Evolutionary conservation across 2,329 filamentous ascomycete genomes (phyloP), one percentile per base, ranked within the genome.

Genomic region (Coniella lustricola): DNA sequence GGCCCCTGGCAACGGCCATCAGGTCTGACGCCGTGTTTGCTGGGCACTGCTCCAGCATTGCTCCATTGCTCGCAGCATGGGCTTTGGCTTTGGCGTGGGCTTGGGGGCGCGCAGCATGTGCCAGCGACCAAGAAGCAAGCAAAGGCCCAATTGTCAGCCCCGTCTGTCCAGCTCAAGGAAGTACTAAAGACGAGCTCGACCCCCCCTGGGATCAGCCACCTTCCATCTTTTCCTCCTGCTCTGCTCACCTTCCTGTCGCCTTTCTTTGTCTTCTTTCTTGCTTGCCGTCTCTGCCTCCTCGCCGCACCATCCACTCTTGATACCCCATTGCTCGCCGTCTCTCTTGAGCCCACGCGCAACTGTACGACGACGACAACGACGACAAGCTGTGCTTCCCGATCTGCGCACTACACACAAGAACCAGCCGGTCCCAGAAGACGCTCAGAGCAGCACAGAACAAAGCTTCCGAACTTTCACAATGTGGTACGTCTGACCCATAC

Each of bases 401-500:
- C 36, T 16, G 9, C 18, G 17, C 18, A 21, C 29, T 25, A 21
- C 22, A 37, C 25, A 29, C 31, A 38, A 25, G 14, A 22, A n/a
- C 36, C 22, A 46, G 22, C 20, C 43, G 31, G 32, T 41, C 29
- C 17, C 14, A 25, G 21, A 40, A 40, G 46, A 36, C 42, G 31
- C 34, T 43, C 46, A 44, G 14, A 50, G 41, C 18, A 50, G 41
- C 18, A 46, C 38, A 46, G 18, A 20, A 34, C 20, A 36, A 32
- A 17, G 56, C 49, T 56, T 55, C 53, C 56, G 57, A 51, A 54
- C 49, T 51, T 39, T 38, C 59, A 58, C 62, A 64, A 65, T 66
- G 63, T 65, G 62, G 63, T 65, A 62, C 48, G 63, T 48, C 48
- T 41, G 13, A 31, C 8, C 38, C 16, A 31, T 12, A 25, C 3